Percentiles rank a stretch among this genome's conserved stretches.
Evolutionary conservation across 768 basidiomycete genomes (phyloP).

Genomic region (Royoungia palumana): DNA sequence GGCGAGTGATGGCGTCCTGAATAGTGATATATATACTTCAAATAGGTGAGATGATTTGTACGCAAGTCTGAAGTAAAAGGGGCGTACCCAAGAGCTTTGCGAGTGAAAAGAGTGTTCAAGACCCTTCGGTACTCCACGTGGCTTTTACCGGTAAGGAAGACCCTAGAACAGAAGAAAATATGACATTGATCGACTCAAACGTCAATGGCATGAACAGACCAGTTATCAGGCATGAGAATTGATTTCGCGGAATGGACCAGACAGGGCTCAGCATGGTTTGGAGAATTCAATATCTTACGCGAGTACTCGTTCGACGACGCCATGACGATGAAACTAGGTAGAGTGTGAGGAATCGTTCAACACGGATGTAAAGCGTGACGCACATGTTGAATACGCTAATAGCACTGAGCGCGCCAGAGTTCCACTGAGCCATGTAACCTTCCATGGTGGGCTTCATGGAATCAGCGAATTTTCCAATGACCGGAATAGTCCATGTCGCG

Average conservation of each 20-base stretch:
- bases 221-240: slow-evolving; percentile 82
- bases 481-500: slow-evolving; percentile 88
- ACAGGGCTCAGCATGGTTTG: slow-evolving; percentile 88
- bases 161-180: slow-evolving; percentile 48
- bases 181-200: neutral
- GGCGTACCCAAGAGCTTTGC: slow-evolving; percentile 82
- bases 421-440: slow-evolving; percentile 90
- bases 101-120: slow-evolving; percentile 89
- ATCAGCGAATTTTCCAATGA: slow-evolving; percentile 95
- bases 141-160: slow-evolving; percentile 92
- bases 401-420: slow-evolving; percentile 81
- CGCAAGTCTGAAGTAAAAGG: neutral
- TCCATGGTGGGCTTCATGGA: slow-evolving; percentile 90
- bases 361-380: slow-evolving; percentile 23
- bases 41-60: neutral
- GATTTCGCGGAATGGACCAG: slow-evolving; percentile 90
- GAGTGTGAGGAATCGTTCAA: slow-evolving; percentile 7
- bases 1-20: slow-evolving; percentile 79
- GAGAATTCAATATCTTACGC: slow-evolving; percentile 95
- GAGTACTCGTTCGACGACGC: slow-evolving; percentile 90
- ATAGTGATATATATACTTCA: slow-evolving; percentile 76
- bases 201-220: slow-evolving; percentile 44
- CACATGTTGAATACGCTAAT: slow-evolving; percentile 98
- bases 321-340: slow-evolving; percentile 94
- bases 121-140: slow-evolving; percentile 94